These are phyloP conservation scores for Thozetella sp. DNA, from an alignment of 495 filamentous ascomycete genomes.

Conservation along the genomic window DNA sequence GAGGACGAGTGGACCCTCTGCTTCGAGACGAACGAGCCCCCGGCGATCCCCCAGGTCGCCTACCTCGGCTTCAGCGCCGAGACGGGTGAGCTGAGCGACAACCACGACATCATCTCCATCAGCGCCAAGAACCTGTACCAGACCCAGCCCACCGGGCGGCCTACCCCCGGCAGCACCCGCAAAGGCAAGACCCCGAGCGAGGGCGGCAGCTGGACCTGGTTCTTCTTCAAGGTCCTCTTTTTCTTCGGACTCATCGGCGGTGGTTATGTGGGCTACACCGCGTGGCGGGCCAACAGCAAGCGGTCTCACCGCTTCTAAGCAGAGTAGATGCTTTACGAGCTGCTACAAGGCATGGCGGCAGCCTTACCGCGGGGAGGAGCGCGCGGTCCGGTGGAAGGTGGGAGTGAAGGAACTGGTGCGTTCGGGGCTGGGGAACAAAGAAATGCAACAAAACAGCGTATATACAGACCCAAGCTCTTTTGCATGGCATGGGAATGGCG, in stretches of 20 bases:
- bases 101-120: slow-evolving; percentile 95
- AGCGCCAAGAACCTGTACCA: slow-evolving; percentile 87
- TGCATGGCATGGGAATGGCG: slow-evolving; percentile 15
- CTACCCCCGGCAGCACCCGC: slow-evolving; percentile 39
- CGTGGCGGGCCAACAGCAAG: slow-evolving; percentile 70
- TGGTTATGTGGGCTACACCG: slow-evolving; percentile 82
- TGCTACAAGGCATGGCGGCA: no score
- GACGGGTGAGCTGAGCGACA: slow-evolving; percentile 95
- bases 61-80: slow-evolving; percentile 97
- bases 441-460: slow-evolving; percentile 14
- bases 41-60: slow-evolving; percentile 83
- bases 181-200: slow-evolving; percentile 40
- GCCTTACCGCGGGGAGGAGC: no score
- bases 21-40: slow-evolving; percentile 73
- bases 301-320: slow-evolving; percentile 78
- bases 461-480: slow-evolving; percentile 1
- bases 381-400: no score
- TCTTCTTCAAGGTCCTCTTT: slow-evolving; percentile 81
- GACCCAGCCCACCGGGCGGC: slow-evolving; percentile 45
- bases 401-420: slow-evolving; percentile 8
- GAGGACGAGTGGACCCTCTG: slow-evolving; percentile 88
- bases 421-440: slow-evolving; percentile 7
- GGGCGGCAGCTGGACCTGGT: slow-evolving; percentile 85
- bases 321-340: no score
- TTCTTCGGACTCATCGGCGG: slow-evolving; percentile 71